These are phyloP conservation scores for Synura sp. DNA, from an alignment of 352 stramenopile species.

Conservation along the genomic window DNA sequence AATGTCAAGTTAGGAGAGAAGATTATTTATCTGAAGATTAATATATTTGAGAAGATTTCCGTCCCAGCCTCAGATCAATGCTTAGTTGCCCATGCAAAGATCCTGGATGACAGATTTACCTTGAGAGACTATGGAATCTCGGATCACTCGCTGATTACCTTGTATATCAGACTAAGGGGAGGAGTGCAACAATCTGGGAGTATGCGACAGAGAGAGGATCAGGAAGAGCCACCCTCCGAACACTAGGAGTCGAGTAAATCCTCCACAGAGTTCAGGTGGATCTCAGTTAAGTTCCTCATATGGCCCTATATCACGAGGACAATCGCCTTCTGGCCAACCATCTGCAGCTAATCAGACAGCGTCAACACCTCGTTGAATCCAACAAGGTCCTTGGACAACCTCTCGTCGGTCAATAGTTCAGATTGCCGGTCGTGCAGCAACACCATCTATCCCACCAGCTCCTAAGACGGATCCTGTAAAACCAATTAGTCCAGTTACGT, in stretches of 20 bases:
- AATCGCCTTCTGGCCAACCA: constrained; percentile 31
- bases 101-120: constrained; percentile 35
- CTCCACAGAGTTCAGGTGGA: constrained; percentile 29
- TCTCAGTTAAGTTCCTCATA: constrained; percentile 39
- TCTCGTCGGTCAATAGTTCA: constrained; percentile 37
- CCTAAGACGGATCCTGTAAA: constrained; percentile 13
- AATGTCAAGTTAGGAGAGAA: constrained; percentile 40
- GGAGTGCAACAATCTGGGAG: constrained; percentile 28
- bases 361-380: constrained; percentile 33
- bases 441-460: constrained; percentile 30
- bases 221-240: constrained; percentile 31
- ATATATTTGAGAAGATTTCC: constrained; percentile 39
- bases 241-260: constrained; percentile 40
- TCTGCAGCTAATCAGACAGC: constrained; percentile 32
- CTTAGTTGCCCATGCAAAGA: constrained; percentile 33
- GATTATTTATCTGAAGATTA: constrained; percentile 40
- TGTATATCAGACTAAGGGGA: constrained; percentile 41
- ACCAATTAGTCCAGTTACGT: constrained; percentile 30
- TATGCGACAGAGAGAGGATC: constrained; percentile 32
- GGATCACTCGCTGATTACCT: constrained; percentile 36
- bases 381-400: constrained; percentile 36
- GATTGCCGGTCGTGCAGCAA: constrained; percentile 37
- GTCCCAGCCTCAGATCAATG: constrained; percentile 31
- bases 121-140: constrained; percentile 32
- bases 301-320: constrained; percentile 39